Base-by-base conservation (phyloP, 2,329 filamentous ascomycete genomes). In the Nigrograna mackinnonii region DNA sequence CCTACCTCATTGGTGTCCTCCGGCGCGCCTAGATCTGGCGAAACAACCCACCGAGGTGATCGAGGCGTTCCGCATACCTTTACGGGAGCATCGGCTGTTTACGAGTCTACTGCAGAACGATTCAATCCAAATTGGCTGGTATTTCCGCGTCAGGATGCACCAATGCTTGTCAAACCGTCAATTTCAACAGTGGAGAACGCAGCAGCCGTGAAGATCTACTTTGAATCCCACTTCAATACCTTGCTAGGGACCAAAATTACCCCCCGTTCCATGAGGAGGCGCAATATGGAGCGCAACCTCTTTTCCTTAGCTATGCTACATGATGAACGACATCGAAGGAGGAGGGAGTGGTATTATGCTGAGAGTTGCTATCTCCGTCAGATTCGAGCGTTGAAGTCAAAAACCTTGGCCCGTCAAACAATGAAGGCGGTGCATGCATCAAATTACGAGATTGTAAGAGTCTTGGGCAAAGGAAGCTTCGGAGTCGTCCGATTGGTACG, bases 381-480 rank as follows among this genome's bases (percentile, higher is more conserved):
- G 55, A 78, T 74, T 24, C 82, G 92, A 5, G 80, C 80, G 0
- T 74, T 95, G 58, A 89, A 88, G 57, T 77, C 81, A 9, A 81
- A 78, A 33, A 81, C 79, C 13, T 73, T 77, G 34, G 60, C 62
- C 21, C 63, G 70, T n/a, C 71, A 73, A 19, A 69, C 66, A 11
- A 68, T 73, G 40, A 76, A 79, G 50, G 74, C 75, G 3, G 74
- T 79, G 12, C 76, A 77, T 32, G 64, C 79, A 17, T 79, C 83
- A 6, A 81, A 84, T n/a, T 96, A 92, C 58, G 87, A 96, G 51
- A 77, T 85, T 11, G 71, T 97, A 21, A 88, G 91, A 54, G 78
- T 95, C 14, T 77, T 97, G 4, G 91, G 94, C 0, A 95, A 94
- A 64, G 92, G 94, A 6, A 96, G 91, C 61, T 99, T 97, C 69